phyloP scores from a whole-genome alignment of 768 basidiomycete genomes.

The Russula compacta region DNA sequence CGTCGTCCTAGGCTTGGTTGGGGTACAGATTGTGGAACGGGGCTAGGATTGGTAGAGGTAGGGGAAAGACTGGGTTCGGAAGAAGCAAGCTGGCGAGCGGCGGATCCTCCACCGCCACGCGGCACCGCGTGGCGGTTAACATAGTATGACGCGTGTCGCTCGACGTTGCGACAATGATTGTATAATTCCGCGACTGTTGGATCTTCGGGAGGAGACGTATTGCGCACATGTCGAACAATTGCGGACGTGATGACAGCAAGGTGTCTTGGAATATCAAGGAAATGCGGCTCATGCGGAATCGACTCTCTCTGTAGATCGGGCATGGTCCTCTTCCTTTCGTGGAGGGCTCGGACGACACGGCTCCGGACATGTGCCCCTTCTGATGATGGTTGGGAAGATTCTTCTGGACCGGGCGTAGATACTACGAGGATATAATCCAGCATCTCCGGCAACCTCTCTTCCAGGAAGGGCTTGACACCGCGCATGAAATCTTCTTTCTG shows the following conservation, averaged over 20 bases:
- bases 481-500: slow-evolving; percentile 81
- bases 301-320: slow-evolving; percentile 56
- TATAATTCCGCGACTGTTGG: slow-evolving; percentile 46
- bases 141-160: slow-evolving; percentile 55
- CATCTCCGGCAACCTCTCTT: slow-evolving; percentile 57
- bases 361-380: slow-evolving; percentile 26
- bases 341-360: slow-evolving; percentile 45
- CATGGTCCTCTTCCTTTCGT: slow-evolving; percentile 48
- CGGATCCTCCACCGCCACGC: background rate
- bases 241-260: slow-evolving; percentile 68
- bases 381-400: slow-evolving; percentile 22
- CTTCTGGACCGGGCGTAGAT: slow-evolving; percentile 42
- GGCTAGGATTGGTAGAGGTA: background rate
- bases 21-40: background rate
- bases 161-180: slow-evolving; percentile 55
- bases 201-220: slow-evolving; percentile 27
- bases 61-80: background rate
- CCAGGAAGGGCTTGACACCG: slow-evolving; percentile 64
- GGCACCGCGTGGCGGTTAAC: slow-evolving; percentile 40
- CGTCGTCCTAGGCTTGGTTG: background rate
- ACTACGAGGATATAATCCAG: slow-evolving; percentile 67
- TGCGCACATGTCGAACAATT: slow-evolving; percentile 49
- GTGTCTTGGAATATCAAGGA: slow-evolving; percentile 71
- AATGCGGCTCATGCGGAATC: slow-evolving; percentile 61
- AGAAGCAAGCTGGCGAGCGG: background rate